These are phyloP conservation scores for Wickerhamiella brachini DNA, from an alignment of 805 yeast genomes.

Conservation along the genomic window DNA sequence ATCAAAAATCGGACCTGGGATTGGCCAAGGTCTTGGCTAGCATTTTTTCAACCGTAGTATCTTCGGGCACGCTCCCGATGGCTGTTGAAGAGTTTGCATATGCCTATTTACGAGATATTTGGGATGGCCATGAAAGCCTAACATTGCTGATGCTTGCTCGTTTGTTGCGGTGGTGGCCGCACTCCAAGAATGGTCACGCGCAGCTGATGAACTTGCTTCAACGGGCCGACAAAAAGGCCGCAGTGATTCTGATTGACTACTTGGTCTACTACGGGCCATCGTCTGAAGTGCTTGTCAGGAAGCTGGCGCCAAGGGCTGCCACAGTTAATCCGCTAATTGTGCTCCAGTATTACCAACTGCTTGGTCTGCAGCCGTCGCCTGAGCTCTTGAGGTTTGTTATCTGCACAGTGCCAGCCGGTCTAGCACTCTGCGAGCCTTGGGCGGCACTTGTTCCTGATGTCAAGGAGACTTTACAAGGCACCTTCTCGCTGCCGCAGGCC, in stretches of 20 bases:
- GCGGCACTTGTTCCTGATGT: slow-evolving; percentile 1
- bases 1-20: neutral
- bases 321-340: neutral
- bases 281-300: neutral
- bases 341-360: neutral
- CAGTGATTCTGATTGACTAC: neutral
- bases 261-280: neutral
- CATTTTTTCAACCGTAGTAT: neutral
- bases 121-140: neutral
- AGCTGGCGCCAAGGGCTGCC: neutral
- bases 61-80: neutral
- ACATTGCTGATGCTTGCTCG: neutral
- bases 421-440: slow-evolving; percentile 5
- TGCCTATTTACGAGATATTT: neutral
- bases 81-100: slow-evolving; percentile 6
- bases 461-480: slow-evolving; percentile 1
- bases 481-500: neutral
- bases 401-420: slow-evolving; percentile 2
- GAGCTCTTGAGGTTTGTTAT: neutral
- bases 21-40: slow-evolving; percentile 3
- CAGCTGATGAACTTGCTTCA: neutral
- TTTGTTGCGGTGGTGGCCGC: slow-evolving; percentile 6
- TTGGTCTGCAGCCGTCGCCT: neutral
- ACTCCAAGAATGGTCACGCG: neutral
- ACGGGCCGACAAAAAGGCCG: neutral